Conservation (phyloP, 1,284 basidiomycete species). For the Trichosporon ovoides region DNA sequence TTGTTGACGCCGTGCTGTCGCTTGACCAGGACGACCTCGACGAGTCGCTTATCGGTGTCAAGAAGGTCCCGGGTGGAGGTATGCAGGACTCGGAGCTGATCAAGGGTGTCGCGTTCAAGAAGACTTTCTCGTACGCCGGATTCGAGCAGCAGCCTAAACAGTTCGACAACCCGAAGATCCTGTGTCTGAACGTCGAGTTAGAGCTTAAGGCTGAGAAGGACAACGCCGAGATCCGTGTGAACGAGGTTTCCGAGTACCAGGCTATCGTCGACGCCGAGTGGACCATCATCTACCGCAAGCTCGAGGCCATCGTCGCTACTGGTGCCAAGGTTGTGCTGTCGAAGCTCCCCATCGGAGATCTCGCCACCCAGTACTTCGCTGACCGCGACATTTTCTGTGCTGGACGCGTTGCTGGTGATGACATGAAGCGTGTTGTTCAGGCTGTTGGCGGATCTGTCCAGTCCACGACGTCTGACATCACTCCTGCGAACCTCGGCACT, state of each 20-base stretch:
- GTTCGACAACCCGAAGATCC: conserved; percentile 81
- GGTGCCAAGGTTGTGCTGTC: conserved; percentile 97
- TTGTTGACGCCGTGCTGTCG: conserved; percentile 90
- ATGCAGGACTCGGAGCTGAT: conserved; percentile 93
- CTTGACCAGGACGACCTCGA: conserved; percentile 92
- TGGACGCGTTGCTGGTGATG: conserved; percentile 84
- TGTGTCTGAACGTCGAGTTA: conserved; percentile 95
- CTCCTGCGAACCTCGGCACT: conserved; percentile 80
- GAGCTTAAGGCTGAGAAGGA: conserved; percentile 99
- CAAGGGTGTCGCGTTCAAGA: conserved; percentile 94
- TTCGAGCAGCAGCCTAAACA: conserved; percentile 98
- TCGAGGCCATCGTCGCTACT: conserved; percentile 92
- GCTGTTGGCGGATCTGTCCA: conserved; percentile 94
- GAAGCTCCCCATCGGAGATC: conserved; percentile 96
- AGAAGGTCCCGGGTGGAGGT: conserved; percentile 98
- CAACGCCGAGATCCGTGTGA: conserved; percentile 96
- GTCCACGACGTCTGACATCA: conserved; percentile 90
- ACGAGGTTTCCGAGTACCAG: conserved; percentile 95
- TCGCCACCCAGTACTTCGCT: conserved; percentile 99
- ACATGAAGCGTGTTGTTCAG: conserved; percentile 89
- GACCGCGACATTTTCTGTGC: conserved; percentile 99
- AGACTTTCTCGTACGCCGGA: conserved; percentile 98
- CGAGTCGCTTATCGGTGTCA: conserved; percentile 94
- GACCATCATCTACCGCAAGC: conserved; percentile 98
- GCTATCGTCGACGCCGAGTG: conserved; percentile 99